A percentile compares a stretch with the other conserved stretches of the same genome.
Conservation (phyloP, 305 asterid genomes). For the Rubia balearica region DNA sequence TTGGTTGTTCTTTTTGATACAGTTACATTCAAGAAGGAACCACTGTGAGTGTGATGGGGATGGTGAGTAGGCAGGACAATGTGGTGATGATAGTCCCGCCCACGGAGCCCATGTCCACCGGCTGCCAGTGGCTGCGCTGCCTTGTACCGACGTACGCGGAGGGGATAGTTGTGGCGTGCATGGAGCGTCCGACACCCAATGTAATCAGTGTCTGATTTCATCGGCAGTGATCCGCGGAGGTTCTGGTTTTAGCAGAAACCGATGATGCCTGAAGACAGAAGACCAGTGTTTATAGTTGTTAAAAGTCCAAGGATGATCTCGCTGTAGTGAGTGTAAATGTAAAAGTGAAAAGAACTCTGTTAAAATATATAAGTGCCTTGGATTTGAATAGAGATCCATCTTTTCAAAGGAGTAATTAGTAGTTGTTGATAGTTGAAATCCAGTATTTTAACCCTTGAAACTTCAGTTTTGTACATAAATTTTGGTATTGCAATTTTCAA, state of each 20-base stretch:
- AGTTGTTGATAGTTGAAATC: conserved; percentile 2
- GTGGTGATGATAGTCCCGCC: conserved; percentile 94
- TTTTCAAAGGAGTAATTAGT: not conserved
- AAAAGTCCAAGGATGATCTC: conserved; percentile 8
- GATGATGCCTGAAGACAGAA: conserved; percentile 8
- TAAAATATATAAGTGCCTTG: conserved; percentile 10
- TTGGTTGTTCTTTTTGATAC: conserved; percentile 18
- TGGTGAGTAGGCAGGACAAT: conserved; percentile 66
- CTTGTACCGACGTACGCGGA: conserved; percentile 76
- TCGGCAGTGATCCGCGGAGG: conserved; percentile 33
- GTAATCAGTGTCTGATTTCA: conserved; percentile 69
- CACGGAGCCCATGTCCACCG: conserved; percentile 64
- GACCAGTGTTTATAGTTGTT: too few relatives aligned
- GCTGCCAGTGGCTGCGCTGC: conserved; percentile 79
- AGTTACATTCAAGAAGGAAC: conserved; percentile 93
- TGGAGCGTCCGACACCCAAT: conserved; percentile 51
- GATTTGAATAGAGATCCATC: not conserved
- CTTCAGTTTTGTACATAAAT: conserved; percentile 12
- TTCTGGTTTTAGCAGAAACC: conserved; percentile 7
- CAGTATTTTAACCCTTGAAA: conserved; percentile 14
- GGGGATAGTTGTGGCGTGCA: conserved; percentile 64
- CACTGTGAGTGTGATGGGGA: conserved; percentile 78
- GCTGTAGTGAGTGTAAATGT: conserved; percentile 2
- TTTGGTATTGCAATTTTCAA: not conserved
- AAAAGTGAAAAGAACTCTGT: not conserved